Conservation (phyloP, 1,284 basidiomycete genomes). For the Pseudozyma pruni region DNA sequence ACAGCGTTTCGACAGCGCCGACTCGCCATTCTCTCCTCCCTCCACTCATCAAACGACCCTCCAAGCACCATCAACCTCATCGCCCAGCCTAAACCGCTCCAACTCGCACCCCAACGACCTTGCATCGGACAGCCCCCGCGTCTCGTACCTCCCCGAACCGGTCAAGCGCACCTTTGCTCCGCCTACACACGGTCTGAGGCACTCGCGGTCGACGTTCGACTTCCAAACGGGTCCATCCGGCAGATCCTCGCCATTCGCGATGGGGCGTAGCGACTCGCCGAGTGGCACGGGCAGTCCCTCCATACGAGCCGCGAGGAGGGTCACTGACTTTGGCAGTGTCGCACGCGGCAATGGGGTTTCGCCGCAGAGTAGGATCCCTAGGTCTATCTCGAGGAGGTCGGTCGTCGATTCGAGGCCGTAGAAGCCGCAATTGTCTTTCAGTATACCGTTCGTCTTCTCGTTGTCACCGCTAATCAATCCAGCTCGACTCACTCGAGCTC, state of each 20-base stretch:
- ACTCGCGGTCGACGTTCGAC: slow-evolving; percentile 24
- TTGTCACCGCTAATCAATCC: too few species aligned
- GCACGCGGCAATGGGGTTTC: neutral
- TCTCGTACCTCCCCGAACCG: slow-evolving; percentile 20
- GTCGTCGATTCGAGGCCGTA: slow-evolving; percentile 7
- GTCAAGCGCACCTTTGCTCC: slow-evolving; percentile 31
- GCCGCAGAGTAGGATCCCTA: slow-evolving; percentile 21
- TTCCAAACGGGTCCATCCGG: slow-evolving; percentile 8
- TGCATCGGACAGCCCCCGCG: neutral
- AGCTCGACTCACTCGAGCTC: too few species aligned
- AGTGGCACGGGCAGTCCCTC: neutral
- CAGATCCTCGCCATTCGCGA: slow-evolving; percentile 22
- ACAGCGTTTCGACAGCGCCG: slow-evolving; percentile 12
- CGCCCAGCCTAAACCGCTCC: slow-evolving; percentile 3
- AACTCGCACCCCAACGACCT: slow-evolving; percentile 18
- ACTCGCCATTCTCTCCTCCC: slow-evolving; percentile 8
- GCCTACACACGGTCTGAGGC: slow-evolving; percentile 6
- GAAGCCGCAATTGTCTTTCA: too few species aligned
- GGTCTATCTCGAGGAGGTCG: slow-evolving; percentile 17
- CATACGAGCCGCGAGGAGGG: slow-evolving; percentile 8
- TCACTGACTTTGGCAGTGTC: slow-evolving; percentile 17
- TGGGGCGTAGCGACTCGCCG: slow-evolving; percentile 5
- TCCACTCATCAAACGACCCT: neutral
- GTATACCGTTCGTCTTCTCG: too few species aligned
- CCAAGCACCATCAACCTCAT: neutral